phyloP scores from a whole-genome alignment of 352 stramenopile genomes.

The Phytophthora sojae region DNA sequence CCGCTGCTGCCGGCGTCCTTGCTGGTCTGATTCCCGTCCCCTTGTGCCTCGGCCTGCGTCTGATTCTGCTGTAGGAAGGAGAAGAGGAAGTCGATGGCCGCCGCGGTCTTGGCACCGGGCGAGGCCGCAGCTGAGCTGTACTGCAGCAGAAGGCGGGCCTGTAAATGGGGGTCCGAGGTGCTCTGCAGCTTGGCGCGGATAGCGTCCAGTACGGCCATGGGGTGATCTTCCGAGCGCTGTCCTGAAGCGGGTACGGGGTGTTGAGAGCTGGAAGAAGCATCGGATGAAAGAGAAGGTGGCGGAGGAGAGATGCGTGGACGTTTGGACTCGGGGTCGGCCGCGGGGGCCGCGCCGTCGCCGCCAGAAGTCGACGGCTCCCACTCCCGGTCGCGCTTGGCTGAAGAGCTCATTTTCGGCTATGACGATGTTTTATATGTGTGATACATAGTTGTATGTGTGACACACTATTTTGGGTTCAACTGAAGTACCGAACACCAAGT shows the following conservation, averaged over 20 bases:
- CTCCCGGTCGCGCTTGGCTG: conserved; percentile 31
- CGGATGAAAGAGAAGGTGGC: conserved; percentile 8
- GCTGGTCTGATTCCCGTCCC: conserved; percentile 20
- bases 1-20: conserved; percentile 31
- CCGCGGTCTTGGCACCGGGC: conserved; percentile 53
- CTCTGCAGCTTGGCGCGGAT: conserved; percentile 49
- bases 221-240: conserved; percentile 22
- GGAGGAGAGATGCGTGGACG: conserved; percentile 27
- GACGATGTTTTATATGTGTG: background rate
- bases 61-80: conserved; percentile 80
- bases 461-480: too few species aligned
- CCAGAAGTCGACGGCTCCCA: conserved; percentile 26
- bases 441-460: too few species aligned
- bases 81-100: conserved; percentile 84
- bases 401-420: conserved; percentile 25
- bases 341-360: conserved; percentile 10
- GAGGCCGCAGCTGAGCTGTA: conserved; percentile 59
- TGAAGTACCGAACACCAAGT: conserved; percentile 12
- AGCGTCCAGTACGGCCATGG: conserved; percentile 42
- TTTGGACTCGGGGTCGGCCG: conserved; percentile 20
- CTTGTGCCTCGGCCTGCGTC: conserved; percentile 24
- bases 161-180: conserved; percentile 64
- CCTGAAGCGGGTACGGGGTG: conserved; percentile 6
- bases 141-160: conserved; percentile 66
- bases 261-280: conserved; percentile 5